Percentiles rank a stretch among this genome's conserved stretches.
Conservation (phyloP, 495 filamentous ascomycete species). For the Lasiosphaeria miniovina region DNA sequence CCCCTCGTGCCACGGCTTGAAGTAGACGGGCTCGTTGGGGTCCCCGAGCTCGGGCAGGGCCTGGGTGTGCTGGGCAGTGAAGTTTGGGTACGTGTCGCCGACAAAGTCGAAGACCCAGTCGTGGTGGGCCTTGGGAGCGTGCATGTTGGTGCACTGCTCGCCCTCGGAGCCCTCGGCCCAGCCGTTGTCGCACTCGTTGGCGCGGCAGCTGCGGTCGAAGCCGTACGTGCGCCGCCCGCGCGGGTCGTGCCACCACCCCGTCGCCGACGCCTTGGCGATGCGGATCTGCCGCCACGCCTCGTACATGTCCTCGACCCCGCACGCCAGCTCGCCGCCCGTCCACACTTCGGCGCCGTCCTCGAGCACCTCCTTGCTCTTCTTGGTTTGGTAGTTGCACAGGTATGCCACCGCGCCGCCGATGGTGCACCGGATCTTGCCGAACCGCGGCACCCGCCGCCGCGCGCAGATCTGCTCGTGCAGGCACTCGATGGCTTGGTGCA, state of each 20-base stretch:
- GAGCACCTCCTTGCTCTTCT: background rate
- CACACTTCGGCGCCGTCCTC: background rate
- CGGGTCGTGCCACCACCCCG: conserved; percentile 19
- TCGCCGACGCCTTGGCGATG: conserved; percentile 12
- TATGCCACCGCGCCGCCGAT: conserved; percentile 16
- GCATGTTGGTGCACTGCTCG: conserved; percentile 19
- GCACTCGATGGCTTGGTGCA: conserved; percentile 23
- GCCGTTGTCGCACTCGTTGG: conserved; percentile 22
- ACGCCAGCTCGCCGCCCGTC: conserved; percentile 3
- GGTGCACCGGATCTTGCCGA: conserved; percentile 20
- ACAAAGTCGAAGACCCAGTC: conserved; percentile 14
- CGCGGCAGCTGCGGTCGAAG: conserved; percentile 15
- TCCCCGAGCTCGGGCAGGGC: conserved; percentile 2
- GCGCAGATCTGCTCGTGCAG: conserved; percentile 15
- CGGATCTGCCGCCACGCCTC: conserved; percentile 22
- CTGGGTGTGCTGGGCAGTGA: conserved; percentile 10
- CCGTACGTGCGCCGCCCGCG: conserved; percentile 11
- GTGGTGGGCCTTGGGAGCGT: conserved; percentile 6
- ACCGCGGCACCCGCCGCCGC: conserved; percentile 7
- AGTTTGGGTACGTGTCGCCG: conserved; percentile 3
- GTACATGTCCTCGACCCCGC: conserved; percentile 14
- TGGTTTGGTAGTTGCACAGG: conserved; percentile 19
- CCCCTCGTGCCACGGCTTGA: conserved; percentile 13
- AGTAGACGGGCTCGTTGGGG: conserved; percentile 5
- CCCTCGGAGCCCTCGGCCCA: conserved; percentile 12